phyloP scores from a whole-genome alignment of 768 basidiomycete genomes.

The Steccherinum ochraceum region DNA sequence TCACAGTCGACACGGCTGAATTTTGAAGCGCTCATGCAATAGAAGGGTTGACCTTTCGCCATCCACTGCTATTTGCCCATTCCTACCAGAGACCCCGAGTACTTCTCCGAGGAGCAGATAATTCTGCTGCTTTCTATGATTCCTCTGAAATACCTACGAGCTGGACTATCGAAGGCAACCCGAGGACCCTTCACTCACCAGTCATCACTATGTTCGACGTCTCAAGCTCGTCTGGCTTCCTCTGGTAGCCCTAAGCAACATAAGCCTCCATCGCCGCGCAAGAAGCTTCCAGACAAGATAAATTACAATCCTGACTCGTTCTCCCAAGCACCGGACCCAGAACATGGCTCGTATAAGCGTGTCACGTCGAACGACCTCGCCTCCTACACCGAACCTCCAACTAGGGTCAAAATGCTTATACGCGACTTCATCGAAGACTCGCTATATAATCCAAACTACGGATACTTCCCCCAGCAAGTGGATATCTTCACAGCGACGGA shows the following conservation, averaged over 20 bases:
- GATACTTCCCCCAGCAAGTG: constrained; percentile 92
- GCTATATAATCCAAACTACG: constrained; percentile 95
- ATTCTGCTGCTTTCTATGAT: neutral
- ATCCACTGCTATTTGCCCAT: no score
- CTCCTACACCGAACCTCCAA: constrained; percentile 52
- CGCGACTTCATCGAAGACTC: constrained; percentile 97
- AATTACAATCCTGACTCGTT: constrained; percentile 74
- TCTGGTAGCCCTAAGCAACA: neutral
- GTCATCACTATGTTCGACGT: neutral
- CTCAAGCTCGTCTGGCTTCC: neutral
- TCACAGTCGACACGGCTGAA: no score
- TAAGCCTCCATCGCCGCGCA: constrained; percentile 1
- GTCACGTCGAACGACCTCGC: constrained; percentile 73
- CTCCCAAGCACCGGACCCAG: constrained; percentile 36
- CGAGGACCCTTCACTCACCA: neutral
- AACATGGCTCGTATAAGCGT: constrained; percentile 42
- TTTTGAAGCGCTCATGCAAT: no score
- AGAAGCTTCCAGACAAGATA: constrained; percentile 52
- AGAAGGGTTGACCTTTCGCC: no score
- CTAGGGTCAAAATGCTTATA: constrained; percentile 84
- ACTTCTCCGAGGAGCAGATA: no score
- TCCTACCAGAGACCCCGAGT: no score
- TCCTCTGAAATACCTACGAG: neutral
- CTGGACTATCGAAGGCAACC: neutral
- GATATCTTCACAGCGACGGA: constrained; percentile 75